A percentile compares a stretch with the other conserved stretches of the same genome.
Conservation (phyloP, 768 basidiomycete species). For the Daedaleopsis nitida region DNA sequence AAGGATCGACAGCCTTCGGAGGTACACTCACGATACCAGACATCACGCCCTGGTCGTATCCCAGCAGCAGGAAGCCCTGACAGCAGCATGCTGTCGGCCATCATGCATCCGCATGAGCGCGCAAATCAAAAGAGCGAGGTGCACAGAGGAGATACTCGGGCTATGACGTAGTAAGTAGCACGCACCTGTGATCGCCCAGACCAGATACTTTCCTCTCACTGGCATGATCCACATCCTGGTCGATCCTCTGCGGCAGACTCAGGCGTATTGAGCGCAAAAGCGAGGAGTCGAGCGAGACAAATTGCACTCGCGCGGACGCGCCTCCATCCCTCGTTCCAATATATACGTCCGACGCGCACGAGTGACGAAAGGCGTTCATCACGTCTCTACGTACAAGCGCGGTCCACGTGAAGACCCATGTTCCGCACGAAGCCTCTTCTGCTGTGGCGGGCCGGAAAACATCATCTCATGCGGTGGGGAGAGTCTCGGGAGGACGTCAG, state of each 20-base stretch:
- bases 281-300: background rate
- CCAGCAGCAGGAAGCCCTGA: constrained; percentile 40
- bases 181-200: constrained; percentile 42
- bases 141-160: background rate
- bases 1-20: no score
- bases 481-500: constrained; percentile 1
- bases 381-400: background rate
- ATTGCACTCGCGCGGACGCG: background rate
- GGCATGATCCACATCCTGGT: constrained; percentile 39
- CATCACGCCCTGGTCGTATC: constrained; percentile 46
- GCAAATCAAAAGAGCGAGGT: background rate
- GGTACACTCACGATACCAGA: constrained; percentile 37
- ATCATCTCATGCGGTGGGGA: background rate
- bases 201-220: constrained; percentile 38
- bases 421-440: constrained; percentile 3
- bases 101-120: background rate
- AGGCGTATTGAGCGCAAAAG: background rate
- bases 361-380: constrained; percentile 16
- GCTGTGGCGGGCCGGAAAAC: constrained; percentile 7
- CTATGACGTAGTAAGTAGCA: background rate
- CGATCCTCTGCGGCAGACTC: background rate
- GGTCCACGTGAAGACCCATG: constrained; percentile 12
- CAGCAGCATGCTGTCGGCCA: constrained; percentile 43
- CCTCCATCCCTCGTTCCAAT: background rate
- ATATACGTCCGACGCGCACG: constrained; percentile 11